Conservation (phyloP, 2,329 filamentous ascomycete genomes). For the Pseudocercospora fijiensis region DNA sequence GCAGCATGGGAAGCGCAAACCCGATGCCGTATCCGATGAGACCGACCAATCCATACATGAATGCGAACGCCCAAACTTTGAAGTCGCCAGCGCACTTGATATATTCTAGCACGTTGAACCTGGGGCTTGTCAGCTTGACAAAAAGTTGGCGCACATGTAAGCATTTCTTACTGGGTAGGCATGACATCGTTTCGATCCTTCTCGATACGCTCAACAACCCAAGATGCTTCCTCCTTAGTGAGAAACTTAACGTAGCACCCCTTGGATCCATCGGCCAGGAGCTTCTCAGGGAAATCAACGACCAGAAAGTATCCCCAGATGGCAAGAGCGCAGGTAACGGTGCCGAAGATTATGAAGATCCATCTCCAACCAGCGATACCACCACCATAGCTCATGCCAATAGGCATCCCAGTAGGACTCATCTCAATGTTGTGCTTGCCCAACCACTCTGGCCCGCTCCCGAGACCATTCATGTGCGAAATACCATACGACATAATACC, state of each 20-base stretch:
- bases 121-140: neutral
- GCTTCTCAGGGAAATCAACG: conserved; percentile 18
- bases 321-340: conserved; percentile 1
- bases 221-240: conserved; percentile 13
- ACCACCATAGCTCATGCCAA: conserved; percentile 40
- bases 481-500: conserved; percentile 54
- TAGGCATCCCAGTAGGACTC: neutral
- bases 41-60: neutral
- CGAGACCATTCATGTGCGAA: conserved; percentile 38
- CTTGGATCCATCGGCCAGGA: conserved; percentile 1
- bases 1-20: conserved; percentile 16
- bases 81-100: conserved; percentile 9
- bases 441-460: conserved; percentile 10
- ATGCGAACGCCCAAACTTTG: conserved; percentile 15
- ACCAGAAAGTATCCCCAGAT: conserved; percentile 8
- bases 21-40: conserved; percentile 14
- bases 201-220: conserved; percentile 16
- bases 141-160: neutral
- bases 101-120: conserved; percentile 6
- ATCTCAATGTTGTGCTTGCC: conserved; percentile 34
- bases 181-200: conserved; percentile 17
- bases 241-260: conserved; percentile 7
- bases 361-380: conserved; percentile 26
- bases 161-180: conserved; percentile 4
- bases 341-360: conserved; percentile 20